Conservation (phyloP, 2,329 filamentous ascomycete genomes). For the Aspergillus intermedius region DNA sequence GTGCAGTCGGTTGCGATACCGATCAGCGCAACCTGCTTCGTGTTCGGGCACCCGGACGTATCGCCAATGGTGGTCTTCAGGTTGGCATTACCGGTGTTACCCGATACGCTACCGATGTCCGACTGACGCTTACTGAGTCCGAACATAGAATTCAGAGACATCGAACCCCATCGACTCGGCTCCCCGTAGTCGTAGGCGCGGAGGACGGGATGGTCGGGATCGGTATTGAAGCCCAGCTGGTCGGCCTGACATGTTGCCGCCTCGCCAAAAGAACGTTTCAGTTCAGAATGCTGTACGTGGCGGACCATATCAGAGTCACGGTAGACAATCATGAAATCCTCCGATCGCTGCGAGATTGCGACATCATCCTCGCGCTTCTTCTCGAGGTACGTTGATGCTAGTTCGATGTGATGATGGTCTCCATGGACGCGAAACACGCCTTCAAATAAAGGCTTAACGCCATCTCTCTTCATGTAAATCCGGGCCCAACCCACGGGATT, state of each 20-base stretch:
- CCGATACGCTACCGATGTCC: constrained; percentile 61
- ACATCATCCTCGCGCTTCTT: constrained; percentile 70
- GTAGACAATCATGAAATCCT: constrained; percentile 84
- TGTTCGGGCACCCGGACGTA: constrained; percentile 75
- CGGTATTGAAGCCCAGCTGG: constrained; percentile 69
- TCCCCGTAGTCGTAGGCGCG: constrained; percentile 48
- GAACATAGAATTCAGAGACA: constrained; percentile 61
- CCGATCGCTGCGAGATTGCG: constrained; percentile 47
- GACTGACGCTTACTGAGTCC: constrained; percentile 58
- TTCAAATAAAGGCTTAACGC: constrained; percentile 73
- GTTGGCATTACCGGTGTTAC: constrained; percentile 75
- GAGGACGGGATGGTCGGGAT: constrained; percentile 62
- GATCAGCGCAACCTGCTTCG: constrained; percentile 84
- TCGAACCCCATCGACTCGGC: constrained; percentile 51
- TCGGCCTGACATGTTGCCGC: constrained; percentile 64
- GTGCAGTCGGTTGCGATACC: constrained; percentile 91
- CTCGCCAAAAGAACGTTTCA: constrained; percentile 53
- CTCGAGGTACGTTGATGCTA: constrained; percentile 64
- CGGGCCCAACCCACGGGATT: constrained; percentile 80
- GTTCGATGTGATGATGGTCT: constrained; percentile 81
- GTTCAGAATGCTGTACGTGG: constrained; percentile 45
- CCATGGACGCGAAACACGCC: constrained; percentile 76
- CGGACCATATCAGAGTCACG: constrained; percentile 75
- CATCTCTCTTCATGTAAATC: constrained; percentile 71
- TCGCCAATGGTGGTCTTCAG: constrained; percentile 71